Conservation (phyloP, 164 flowering plant genomes). For the Piper betle region DNA sequence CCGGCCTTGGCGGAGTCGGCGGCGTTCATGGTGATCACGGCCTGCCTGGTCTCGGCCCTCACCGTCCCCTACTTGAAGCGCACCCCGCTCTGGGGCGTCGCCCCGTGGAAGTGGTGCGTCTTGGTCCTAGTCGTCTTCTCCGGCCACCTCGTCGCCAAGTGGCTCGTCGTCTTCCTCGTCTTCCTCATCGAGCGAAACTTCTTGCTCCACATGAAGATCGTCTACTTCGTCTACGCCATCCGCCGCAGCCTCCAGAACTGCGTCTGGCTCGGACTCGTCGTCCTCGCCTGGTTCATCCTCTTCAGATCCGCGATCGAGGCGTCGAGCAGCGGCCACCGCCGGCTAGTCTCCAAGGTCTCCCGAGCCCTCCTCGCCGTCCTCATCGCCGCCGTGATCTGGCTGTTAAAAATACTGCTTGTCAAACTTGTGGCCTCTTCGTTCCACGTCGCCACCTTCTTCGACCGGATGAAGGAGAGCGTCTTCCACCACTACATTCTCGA, state of each 20-base stretch:
- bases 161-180: too few species aligned
- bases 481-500: constrained; percentile 65
- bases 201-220: too few species aligned
- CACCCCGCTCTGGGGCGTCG: too few species aligned
- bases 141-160: too few species aligned
- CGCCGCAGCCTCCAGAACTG: constrained; percentile 44
- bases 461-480: constrained; percentile 69
- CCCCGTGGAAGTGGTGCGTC: too few species aligned
- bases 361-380: constrained; percentile 38
- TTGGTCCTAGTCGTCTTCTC: too few species aligned
- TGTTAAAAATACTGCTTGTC: constrained; percentile 44
- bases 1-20: too few species aligned
- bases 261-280: constrained; percentile 55
- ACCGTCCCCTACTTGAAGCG: too few species aligned
- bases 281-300: constrained; percentile 54
- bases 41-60: too few species aligned
- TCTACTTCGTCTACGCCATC: too few species aligned
- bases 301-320: constrained; percentile 34
- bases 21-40: too few species aligned
- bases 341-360: constrained; percentile 33
- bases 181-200: too few species aligned
- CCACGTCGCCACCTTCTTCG: constrained; percentile 20
- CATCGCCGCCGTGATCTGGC: constrained; percentile 52
- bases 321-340: constrained; percentile 12
- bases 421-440: constrained; percentile 58